Base-by-base conservation (phyloP, 192 early-diverging fungal species). In the Haplosporangium gracile region DNA sequence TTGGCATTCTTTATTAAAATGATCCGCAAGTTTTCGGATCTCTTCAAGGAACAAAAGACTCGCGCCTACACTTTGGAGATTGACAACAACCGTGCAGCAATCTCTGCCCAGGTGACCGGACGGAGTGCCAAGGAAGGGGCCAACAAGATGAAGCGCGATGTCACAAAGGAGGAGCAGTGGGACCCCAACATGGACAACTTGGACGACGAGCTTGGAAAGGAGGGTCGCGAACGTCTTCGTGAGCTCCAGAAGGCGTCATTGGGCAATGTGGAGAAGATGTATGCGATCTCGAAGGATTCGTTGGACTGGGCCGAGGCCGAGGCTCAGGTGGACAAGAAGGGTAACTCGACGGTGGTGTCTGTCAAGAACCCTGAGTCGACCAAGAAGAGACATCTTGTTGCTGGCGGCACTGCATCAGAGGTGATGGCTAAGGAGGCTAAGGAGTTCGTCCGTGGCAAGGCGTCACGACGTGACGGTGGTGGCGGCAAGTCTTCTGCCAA, bases 1-100 rank as follows among this genome's bases (percentile, higher is more conserved):
- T 84, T 99, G 90, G 99, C 98, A 0, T 88, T 99, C 75, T 99
- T 99, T 82, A 97, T 94, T 77, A 99, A 99, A 89, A 89, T 96
- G n/a, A 89, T 98, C 82, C 92, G 96, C 82, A 99, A 97, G 91
- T 92, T 95, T 81, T 94, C 92, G 5, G 57, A 90, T 82, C 70
- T 94, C 88, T 83, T 96, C 96, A 81, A 89, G 89, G 74, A 89
- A 79, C 39, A 90, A 96, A 32, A 93, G 94, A 82, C 90, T 87
- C 75, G 45, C 74, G 34, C 93, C 70, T 72, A 90, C 93, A 26
- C 88, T 63, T 82, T 88, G 26, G 88, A 87, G 22, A 82, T 88
- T 53, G 76, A 77, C 32, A 47, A 82, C 72, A 83, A 89, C 74
- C 88, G 93, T 7, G 81, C 89, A 11, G 75, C 76, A 5, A 68